These are phyloP conservation scores for Lotus japonicus DNA, from an alignment of 306 rosid genomes.

Conservation along the genomic window DNA sequence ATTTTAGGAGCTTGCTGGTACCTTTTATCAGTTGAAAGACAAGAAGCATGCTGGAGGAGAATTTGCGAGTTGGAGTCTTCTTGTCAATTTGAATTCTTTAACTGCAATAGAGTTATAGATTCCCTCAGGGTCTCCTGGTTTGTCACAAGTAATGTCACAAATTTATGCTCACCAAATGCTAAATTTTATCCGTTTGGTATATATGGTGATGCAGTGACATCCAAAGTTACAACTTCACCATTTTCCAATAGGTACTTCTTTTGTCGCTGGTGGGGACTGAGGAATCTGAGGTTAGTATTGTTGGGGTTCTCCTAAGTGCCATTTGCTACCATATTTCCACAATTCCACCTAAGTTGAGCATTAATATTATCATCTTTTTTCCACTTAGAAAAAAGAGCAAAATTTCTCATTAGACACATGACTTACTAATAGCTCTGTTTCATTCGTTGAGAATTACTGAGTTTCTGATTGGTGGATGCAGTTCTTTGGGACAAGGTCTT, in stretches of 20 bases:
- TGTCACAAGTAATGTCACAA: constrained; percentile 46
- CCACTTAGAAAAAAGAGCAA: no score
- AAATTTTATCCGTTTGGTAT: constrained; percentile 60
- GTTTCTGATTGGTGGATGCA: constrained; percentile 29
- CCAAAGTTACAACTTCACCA: constrained; percentile 46
- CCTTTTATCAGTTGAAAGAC: constrained; percentile 73
- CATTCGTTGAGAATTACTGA: not conserved
- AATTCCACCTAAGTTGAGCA: not conserved
- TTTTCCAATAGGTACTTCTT: constrained; percentile 71
- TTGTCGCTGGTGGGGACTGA: constrained; percentile 52
- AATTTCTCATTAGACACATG: no score
- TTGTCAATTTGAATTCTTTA: constrained; percentile 51
- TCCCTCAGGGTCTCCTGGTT: constrained; percentile 55
- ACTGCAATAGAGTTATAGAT: constrained; percentile 41
- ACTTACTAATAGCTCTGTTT: not conserved
- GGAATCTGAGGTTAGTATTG: constrained; percentile 61
- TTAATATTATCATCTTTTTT: not conserved
- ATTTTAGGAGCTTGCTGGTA: constrained; percentile 94
- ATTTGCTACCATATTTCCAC: not conserved
- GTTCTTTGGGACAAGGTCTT: constrained; percentile 81
- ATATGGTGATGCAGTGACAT: constrained; percentile 65
- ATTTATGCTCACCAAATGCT: constrained; percentile 44
- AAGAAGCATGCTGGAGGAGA: constrained; percentile 88
- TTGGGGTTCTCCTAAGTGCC: not conserved
- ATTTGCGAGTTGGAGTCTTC: constrained; percentile 36